phyloP scores from a whole-genome alignment of 139 green algal species.

The Zygnema cylindricum region DNA sequence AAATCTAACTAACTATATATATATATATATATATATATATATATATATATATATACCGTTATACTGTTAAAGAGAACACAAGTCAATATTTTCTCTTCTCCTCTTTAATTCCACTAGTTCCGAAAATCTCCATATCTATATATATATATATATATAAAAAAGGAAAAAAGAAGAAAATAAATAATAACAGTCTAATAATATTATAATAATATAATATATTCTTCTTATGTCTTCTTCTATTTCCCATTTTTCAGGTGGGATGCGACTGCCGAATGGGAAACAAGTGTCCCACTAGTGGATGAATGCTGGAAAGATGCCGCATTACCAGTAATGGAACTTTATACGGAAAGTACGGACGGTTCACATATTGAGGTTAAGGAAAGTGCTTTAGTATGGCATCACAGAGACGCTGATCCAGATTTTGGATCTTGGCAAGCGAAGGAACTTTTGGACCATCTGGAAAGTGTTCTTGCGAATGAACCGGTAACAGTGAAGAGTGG shows the following conservation, averaged over 20 bases:
- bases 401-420: slow-evolving; percentile 92
- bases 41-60: too few species aligned
- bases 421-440: slow-evolving; percentile 97
- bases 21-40: too few species aligned
- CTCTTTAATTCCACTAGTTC: too few species aligned
- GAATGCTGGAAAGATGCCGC: slow-evolving; percentile 56
- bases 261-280: slow-evolving; percentile 27
- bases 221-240: not conserved
- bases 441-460: slow-evolving; percentile 97
- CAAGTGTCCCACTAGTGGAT: slow-evolving; percentile 24
- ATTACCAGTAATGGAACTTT: slow-evolving; percentile 72
- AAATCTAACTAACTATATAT: too few species aligned
- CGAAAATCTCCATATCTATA: too few species aligned
- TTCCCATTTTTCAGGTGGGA: slow-evolving; percentile 16
- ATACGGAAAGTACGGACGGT: slow-evolving; percentile 94
- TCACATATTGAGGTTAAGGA: slow-evolving; percentile 93
- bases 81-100: too few species aligned
- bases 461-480: slow-evolving; percentile 90
- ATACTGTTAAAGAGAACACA: too few species aligned
- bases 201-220: not conserved
- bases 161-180: too few species aligned
- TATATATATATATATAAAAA: too few species aligned
- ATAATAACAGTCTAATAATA: too few species aligned
- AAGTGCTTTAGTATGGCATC: slow-evolving; percentile 91
- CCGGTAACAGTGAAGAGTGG: slow-evolving; percentile 83